Evolutionary conservation across 2,329 filamentous ascomycete species (phyloP), one percentile per base, ranked within the genome.

Genomic region (Diaporthe sp.): DNA sequence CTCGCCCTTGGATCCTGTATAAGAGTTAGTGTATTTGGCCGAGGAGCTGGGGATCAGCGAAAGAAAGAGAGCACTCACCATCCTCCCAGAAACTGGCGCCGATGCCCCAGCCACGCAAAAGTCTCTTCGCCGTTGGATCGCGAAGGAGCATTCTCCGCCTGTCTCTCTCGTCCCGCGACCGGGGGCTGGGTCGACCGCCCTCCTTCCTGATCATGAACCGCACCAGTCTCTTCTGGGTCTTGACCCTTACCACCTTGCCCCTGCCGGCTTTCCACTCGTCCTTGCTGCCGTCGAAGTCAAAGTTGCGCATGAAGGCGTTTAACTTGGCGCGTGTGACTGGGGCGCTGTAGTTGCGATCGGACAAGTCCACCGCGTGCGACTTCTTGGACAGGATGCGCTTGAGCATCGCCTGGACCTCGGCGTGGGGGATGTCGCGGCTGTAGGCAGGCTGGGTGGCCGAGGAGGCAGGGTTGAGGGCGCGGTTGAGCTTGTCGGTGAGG

Each of bases 301-400:
- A 37, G 15, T 62, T 71, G 10, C 75, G 75, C 58, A 75, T 72
- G 67, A 75, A 76, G 15, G 75, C 75, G 17, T 75, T 71, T 6
- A 76, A 7, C 25, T 76, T 71, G 3, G 42, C 25, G 37, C 70
- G 68, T 3, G 75, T 76, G 31, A 76, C 60, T 28, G 58, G 37
- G 12, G 15, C 15, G 22, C 25, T 55, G 1, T 28, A 22, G 67
- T 71, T 31, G 25, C 75, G 75, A 1, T 60, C 44, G 25, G 37
- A 34, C 3, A 76, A 4, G 19, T 72, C 75, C 15, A 76, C 72
- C 17, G 75, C 75, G 67, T 76, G 75, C 37, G 44, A 53, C 49
- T 76, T 76, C 67, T 76, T 76, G 51, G n/a, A 22, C 15, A 76
- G 72, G 2, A 76, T 74, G 58, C 72, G 72, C 46, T 53, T 70